These are phyloP conservation scores for Tillandsia leiboldiana DNA, from an alignment of 176 grass and related monocot genomes.

Conservation along the genomic window DNA sequence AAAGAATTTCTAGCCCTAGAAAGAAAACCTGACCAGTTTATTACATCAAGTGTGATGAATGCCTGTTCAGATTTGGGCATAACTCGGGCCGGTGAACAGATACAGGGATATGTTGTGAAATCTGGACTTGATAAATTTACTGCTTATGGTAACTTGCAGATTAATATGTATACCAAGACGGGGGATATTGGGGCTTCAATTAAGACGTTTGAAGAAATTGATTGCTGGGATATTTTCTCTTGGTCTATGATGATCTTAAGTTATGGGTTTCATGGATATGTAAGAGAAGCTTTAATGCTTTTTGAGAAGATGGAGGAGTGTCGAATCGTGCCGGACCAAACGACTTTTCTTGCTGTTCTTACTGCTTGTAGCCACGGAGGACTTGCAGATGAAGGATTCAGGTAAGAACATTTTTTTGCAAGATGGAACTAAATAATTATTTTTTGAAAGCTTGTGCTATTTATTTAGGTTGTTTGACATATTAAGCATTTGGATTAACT, in stretches of 20 bases:
- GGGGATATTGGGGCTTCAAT: constrained; percentile 39
- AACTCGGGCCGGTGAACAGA: constrained; percentile 41
- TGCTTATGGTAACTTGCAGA: constrained; percentile 51
- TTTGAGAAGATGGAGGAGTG: constrained; percentile 49
- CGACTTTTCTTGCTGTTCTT: constrained; percentile 45
- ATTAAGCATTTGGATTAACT: too few species aligned
- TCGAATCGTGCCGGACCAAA: constrained; percentile 22
- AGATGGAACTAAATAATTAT: neutral
- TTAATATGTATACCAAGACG: constrained; percentile 52
- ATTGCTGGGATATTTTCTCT: constrained; percentile 42
- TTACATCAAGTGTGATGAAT: constrained; percentile 40
- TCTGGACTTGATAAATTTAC: constrained; percentile 40
- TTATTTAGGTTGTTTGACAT: too few species aligned
- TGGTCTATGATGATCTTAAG: constrained; percentile 57
- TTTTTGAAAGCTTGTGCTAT: neutral
- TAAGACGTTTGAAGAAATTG: constrained; percentile 40
- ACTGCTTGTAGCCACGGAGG: constrained; percentile 56
- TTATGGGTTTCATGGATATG: constrained; percentile 46
- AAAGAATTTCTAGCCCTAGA: constrained; percentile 29
- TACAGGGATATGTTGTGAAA: constrained; percentile 54
- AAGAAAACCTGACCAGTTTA: constrained; percentile 37
- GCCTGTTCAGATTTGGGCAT: constrained; percentile 40
- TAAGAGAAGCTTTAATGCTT: constrained; percentile 37
- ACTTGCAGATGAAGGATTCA: constrained; percentile 39
- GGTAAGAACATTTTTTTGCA: constrained; percentile 24